Evolutionary conservation across 2,329 filamentous ascomycete species (phyloP).

Genomic region (Talaromyces piceae): DNA sequence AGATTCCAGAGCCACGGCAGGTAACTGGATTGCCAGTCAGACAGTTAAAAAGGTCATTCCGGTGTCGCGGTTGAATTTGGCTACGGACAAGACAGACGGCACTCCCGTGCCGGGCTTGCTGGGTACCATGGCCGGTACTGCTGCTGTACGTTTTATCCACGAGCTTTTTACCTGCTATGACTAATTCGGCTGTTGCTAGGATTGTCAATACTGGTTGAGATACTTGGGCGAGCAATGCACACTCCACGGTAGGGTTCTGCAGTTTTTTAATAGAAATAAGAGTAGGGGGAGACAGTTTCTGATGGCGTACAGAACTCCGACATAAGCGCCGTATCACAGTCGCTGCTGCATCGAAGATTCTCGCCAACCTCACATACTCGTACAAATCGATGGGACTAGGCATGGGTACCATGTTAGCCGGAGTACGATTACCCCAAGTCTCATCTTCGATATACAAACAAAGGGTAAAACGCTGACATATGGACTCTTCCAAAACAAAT

Average conservation of each 20-base stretch:
- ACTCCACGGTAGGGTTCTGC: slow-evolving; percentile 57
- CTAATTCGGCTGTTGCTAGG: slow-evolving; percentile 48
- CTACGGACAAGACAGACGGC: slow-evolving; percentile 28
- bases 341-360: slow-evolving; percentile 94
- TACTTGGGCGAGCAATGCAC: slow-evolving; percentile 99
- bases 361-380: slow-evolving; percentile 94
- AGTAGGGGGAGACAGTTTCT: slow-evolving; percentile 2
- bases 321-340: slow-evolving; percentile 99
- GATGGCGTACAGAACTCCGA: slow-evolving; percentile 59
- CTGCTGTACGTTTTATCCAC: slow-evolving; percentile 55
- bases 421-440: slow-evolving; percentile 82
- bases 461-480: slow-evolving; percentile 7
- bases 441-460: neutral
- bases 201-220: slow-evolving; percentile 99
- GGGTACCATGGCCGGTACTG: slow-evolving; percentile 97
- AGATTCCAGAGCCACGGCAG: slow-evolving; percentile 92
- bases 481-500: neutral
- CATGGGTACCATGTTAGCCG: slow-evolving; percentile 99
- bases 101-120: slow-evolving; percentile 51
- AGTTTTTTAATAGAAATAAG: neutral
- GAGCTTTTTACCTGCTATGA: too few species aligned
- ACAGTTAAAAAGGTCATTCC: slow-evolving; percentile 98
- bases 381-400: slow-evolving; percentile 99
- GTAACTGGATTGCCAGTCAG: slow-evolving; percentile 99
- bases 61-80: slow-evolving; percentile 33